Evolutionary conservation across 495 filamentous ascomycete genomes (phyloP).

Genomic region (Aspergillus cavernicola): DNA sequence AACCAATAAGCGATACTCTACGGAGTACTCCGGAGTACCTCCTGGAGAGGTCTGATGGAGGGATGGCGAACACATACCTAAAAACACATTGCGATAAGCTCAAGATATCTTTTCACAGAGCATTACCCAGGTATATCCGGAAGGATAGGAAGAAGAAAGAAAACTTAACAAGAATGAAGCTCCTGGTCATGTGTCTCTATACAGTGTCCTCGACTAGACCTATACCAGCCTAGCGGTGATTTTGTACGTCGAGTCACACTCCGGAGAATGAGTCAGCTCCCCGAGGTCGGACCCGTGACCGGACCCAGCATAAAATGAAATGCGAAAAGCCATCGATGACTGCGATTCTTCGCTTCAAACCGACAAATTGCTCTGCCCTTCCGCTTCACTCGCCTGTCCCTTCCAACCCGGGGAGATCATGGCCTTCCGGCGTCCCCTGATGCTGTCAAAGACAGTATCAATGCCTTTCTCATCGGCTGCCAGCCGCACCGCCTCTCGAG

Average conservation of each 20-base stretch:
- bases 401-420: slow-evolving; percentile 28
- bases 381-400: slow-evolving; percentile 9
- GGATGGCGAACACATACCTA: too few species aligned
- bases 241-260: slow-evolving; percentile 1
- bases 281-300: slow-evolving; percentile 35
- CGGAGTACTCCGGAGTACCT: too few species aligned
- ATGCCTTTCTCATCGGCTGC: slow-evolving; percentile 34
- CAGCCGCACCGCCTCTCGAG: slow-evolving; percentile 29
- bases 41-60: too few species aligned
- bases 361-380: too few species aligned
- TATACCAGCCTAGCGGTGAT: slow-evolving; percentile 8
- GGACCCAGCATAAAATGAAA: slow-evolving; percentile 27
- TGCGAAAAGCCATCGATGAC: slow-evolving; percentile 15
- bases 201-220: slow-evolving; percentile 15
- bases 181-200: too few species aligned
- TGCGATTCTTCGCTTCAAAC: slow-evolving; percentile 24
- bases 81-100: too few species aligned
- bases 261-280: slow-evolving; percentile 31
- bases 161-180: too few species aligned
- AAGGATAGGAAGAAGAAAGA: too few species aligned
- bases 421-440: slow-evolving; percentile 49
- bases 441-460: slow-evolving; percentile 35
- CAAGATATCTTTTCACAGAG: too few species aligned
- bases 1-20: not conserved
- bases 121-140: too few species aligned